Percentiles rank a stretch among this genome's conserved stretches.
Evolutionary conservation across 2,329 filamentous ascomycete species (phyloP).

Genomic region (Emergomyces orientalis): DNA sequence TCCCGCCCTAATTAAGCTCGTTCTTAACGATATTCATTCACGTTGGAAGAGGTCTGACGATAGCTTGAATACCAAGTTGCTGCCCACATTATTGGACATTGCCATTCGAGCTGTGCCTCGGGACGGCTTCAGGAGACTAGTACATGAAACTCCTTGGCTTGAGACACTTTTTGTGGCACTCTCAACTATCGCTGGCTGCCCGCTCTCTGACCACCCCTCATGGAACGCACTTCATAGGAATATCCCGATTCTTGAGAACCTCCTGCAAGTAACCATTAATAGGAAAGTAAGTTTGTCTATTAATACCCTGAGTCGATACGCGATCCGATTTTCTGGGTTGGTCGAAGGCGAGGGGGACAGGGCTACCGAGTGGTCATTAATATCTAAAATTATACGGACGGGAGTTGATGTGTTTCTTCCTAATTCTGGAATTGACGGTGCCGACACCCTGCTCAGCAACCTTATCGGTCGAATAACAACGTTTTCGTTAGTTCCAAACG

Average conservation of each 20-base stretch:
- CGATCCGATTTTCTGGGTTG: conserved; percentile 32
- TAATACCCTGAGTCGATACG: conserved; percentile 33
- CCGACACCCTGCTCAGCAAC: conserved; percentile 28
- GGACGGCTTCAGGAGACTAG: conserved; percentile 35
- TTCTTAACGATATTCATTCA: conserved; percentile 30
- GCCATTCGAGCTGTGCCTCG: conserved; percentile 39
- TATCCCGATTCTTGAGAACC: conserved; percentile 27
- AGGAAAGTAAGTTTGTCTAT: conserved; percentile 34
- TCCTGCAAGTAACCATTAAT: conserved; percentile 32
- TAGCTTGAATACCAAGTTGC: conserved; percentile 22
- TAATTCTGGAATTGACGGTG: conserved; percentile 34
- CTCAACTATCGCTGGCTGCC: conserved; percentile 30
- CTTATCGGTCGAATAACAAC: conserved; percentile 29
- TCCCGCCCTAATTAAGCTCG: conserved; percentile 27
- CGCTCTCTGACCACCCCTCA: conserved; percentile 22
- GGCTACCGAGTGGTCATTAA: conserved; percentile 32
- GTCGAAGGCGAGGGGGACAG: conserved; percentile 22
- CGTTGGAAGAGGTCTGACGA: conserved; percentile 22
- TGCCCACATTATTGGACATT: conserved; percentile 38
- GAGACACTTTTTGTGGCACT: conserved; percentile 40
- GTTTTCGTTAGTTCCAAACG: conserved; percentile 23
- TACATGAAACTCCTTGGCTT: conserved; percentile 42
- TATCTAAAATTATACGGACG: conserved; percentile 34
- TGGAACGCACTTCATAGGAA: conserved; percentile 12
- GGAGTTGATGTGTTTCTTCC: conserved; percentile 38